Percentiles rank a stretch among this genome's conserved stretches.
Evolutionary conservation across 2,329 filamentous ascomycete species (phyloP).

Genomic region (Aspergillus tanneri): DNA sequence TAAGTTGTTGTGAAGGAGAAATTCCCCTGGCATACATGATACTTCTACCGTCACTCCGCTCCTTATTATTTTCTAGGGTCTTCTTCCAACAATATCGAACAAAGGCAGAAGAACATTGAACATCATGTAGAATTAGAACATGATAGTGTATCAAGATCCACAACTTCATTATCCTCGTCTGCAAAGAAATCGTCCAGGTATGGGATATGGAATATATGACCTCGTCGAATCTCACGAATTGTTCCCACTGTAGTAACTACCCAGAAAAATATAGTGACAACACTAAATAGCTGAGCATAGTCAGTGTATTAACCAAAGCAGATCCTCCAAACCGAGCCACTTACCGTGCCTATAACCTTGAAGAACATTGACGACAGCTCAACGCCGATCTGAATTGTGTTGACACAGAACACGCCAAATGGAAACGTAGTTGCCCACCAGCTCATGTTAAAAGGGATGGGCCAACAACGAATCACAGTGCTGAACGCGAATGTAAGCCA

Average conservation of each 20-base stretch:
- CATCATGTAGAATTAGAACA: background rate
- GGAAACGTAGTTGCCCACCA: slow-evolving; percentile 62
- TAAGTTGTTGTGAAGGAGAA: no score
- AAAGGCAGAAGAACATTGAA: background rate
- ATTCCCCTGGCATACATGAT: no score
- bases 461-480: slow-evolving; percentile 25
- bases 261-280: background rate
- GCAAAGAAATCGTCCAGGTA: background rate
- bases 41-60: no score
- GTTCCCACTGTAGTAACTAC: background rate
- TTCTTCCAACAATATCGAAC: background rate
- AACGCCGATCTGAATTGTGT: slow-evolving; percentile 40
- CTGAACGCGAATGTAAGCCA: slow-evolving; percentile 36
- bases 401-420: slow-evolving; percentile 53
- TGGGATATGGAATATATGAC: background rate
- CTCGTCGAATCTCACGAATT: background rate
- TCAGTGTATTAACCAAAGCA: background rate
- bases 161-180: background rate
- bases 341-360: slow-evolving; percentile 51
- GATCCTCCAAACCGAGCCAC: background rate
- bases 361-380: slow-evolving; percentile 57
- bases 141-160: background rate
- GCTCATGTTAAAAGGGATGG: slow-evolving; percentile 59
- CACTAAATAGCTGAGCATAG: background rate
- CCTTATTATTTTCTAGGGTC: no score